Evolutionary conservation across 176 grass and related monocot genomes (phyloP).

Genomic region (Elaeis guineensis): DNA sequence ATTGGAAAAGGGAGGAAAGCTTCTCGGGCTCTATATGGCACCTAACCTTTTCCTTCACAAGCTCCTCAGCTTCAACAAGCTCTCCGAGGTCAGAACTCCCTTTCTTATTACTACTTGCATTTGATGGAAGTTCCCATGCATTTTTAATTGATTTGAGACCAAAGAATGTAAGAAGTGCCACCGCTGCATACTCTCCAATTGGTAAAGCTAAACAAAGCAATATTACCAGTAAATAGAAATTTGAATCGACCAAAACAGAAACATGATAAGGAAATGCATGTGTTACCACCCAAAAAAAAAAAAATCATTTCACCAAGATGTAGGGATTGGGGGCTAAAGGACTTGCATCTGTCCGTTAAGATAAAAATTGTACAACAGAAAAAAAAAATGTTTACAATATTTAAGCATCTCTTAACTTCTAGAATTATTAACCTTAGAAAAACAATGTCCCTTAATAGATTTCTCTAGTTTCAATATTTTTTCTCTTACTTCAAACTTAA

Average conservation of each 20-base stretch:
- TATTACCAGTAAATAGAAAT: slow-evolving; percentile 1
- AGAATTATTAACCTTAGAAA: no score
- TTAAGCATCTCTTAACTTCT: no score
- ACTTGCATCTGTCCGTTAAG: background rate
- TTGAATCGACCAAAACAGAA: background rate
- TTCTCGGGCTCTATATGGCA: slow-evolving; percentile 8
- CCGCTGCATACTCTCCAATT: slow-evolving; percentile 85
- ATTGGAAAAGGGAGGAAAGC: background rate
- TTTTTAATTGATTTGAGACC: slow-evolving; percentile 96
- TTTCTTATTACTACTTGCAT: slow-evolving; percentile 21
- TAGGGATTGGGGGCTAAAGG: no score
- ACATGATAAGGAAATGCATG: background rate
- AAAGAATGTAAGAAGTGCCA: slow-evolving; percentile 85
- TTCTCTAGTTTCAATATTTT: no score
- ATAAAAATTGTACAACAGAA: no score
- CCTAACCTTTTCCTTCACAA: slow-evolving; percentile 89
- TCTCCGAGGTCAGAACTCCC: slow-evolving; percentile 70
- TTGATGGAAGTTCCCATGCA: slow-evolving; percentile 62
- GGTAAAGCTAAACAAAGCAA: slow-evolving; percentile 54
- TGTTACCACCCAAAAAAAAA: no score
- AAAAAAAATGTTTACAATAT: no score
- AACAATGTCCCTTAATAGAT: no score
- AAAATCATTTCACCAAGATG: no score
- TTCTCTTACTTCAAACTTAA: no score
- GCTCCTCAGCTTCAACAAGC: slow-evolving; percentile 87